Evolutionary conservation across 2,329 filamentous ascomycete genomes (phyloP).

Genomic region (Fusarium subtropicale): DNA sequence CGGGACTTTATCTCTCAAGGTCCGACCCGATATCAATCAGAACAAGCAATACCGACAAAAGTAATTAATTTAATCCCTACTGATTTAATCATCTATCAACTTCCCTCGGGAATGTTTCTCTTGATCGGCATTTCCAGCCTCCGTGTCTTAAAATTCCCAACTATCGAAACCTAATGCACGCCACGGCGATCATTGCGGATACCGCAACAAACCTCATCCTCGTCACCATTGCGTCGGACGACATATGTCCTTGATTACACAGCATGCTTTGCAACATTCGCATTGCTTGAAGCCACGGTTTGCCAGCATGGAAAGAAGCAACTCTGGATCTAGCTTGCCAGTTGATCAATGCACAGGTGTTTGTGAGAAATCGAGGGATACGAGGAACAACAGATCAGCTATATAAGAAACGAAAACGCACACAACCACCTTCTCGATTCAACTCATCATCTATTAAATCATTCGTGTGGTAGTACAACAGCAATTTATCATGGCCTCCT

Average conservation of each 20-base stretch:
- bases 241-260: constrained; percentile 6
- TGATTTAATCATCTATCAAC: not conserved
- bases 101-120: not conserved
- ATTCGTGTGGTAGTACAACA: not conserved
- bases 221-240: not conserved
- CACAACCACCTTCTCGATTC: not conserved
- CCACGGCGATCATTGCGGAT: not conserved
- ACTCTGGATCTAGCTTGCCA: not conserved
- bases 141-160: not conserved
- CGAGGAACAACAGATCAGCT: not conserved
- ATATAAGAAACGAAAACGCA: constrained; percentile 15
- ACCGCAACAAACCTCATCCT: not conserved
- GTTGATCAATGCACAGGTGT: not conserved
- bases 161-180: not conserved
- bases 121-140: not conserved
- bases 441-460: not conserved
- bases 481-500: constrained; percentile 25
- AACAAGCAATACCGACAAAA: not conserved
- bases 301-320: not conserved
- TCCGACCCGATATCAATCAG: not conserved
- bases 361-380: not conserved
- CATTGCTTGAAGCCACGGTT: not conserved
- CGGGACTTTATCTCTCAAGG: not conserved
- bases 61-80: no score
- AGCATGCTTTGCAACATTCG: not conserved